Evolutionary conservation across 495 filamentous ascomycete genomes (phyloP), one percentile per base, ranked within the genome.

Genomic region (Hypoxylon fragiforme): DNA sequence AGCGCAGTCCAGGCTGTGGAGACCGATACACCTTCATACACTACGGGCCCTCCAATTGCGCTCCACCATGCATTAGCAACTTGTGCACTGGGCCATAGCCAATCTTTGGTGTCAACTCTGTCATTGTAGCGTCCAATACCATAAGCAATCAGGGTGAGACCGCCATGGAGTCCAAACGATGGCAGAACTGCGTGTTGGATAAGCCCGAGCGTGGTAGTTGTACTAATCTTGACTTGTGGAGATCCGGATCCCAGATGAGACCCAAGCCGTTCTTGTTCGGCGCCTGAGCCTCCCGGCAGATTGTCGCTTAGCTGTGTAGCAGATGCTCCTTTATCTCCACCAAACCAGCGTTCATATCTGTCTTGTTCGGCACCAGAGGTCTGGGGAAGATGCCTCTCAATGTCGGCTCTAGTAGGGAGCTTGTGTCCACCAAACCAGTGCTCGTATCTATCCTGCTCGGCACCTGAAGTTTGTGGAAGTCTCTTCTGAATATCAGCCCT

Each of bases 61-160:
- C 69, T 76, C 78, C 78, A 81, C 81, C 81, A 85, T 4, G 77
- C 81, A 60, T 81, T 83, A 49, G 71, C 49, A 20, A 83, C 75
- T 60, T 78, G 80, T 14, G 65, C 75, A 2, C 70, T 62, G 0
- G 80, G 78, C 82, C 82, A 85, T 20, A 77, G 59, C 72, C 75
- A 78, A 60, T 85, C 81, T 60, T 85, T 85, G 19, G 75, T 65
- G 19, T 84, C 81, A 22, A 78, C 72, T 13, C 72, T 70, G 66
- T 80, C 53, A 2, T 77, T 79, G 32, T 70, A 61, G 11, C 76
- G 67, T 1, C 76, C 77, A 36, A 71, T 63, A 6, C 67, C 63
- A 49, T 77, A 85, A 0, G 80, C 71, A 15, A 71, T 68, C n/a
- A 78, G 9, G 16, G 52, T 57, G 3, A 62, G 44, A 3, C 58